A percentile compares a stretch with the other conserved stretches of the same genome.
Conservation (phyloP, 345 rosid species). For the Hypericum perforatum region DNA sequence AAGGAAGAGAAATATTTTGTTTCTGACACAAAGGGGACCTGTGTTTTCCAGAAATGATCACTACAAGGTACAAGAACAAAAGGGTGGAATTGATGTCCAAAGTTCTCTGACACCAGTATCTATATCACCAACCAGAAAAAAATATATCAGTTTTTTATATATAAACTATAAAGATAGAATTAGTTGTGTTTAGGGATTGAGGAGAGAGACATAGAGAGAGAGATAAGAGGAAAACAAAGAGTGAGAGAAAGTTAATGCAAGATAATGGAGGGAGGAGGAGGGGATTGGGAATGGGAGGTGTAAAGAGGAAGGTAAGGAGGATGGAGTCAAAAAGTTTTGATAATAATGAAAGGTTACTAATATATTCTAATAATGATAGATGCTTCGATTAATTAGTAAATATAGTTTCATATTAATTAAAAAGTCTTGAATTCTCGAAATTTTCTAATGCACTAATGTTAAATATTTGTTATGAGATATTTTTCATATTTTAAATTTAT, state of each 20-base stretch:
- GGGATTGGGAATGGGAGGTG: constrained; percentile 19
- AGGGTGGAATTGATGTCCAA: constrained; percentile 13
- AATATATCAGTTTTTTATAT: no score
- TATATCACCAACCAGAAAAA: constrained; percentile 10
- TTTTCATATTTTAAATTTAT: no score
- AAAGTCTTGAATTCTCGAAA: no score
- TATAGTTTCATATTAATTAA: no score
- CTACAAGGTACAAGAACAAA: constrained; percentile 13
- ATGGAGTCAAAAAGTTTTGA: constrained; percentile 16
- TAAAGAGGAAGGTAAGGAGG: constrained; percentile 19
- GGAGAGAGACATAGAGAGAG: constrained; percentile 15
- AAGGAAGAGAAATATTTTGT: constrained; percentile 10
- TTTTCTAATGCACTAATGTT: no score
- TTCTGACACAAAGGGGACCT: constrained; percentile 34
- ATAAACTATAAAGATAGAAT: constrained; percentile 6
- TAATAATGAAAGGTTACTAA: background rate
- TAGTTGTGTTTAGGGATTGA: constrained; percentile 7
- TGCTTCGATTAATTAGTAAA: no score
- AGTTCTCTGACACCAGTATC: constrained; percentile 21
- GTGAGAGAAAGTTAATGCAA: background rate
- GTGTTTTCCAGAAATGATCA: constrained; percentile 9
- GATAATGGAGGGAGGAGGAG: background rate
- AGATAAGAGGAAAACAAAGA: background rate
- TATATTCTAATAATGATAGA: no score
- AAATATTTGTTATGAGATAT: no score